Conservation (phyloP, 1,139 yeast species). For the Pichia sp. region DNA sequence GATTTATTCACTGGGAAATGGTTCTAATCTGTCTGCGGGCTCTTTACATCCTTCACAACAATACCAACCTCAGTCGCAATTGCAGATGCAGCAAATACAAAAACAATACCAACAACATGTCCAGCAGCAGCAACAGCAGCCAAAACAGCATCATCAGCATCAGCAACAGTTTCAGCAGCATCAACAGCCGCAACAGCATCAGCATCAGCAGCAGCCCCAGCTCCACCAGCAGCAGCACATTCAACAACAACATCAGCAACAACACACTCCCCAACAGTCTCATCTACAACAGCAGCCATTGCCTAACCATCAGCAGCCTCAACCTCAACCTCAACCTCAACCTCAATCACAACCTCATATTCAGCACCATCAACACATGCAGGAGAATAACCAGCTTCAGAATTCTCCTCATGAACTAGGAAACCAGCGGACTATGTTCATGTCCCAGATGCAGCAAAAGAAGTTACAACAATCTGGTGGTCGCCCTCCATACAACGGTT, state of each 20-base stretch:
- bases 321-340: background rate
- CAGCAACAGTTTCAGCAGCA: background rate
- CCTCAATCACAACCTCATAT: background rate
- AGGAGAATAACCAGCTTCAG: background rate
- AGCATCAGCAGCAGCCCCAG: slow-evolving; percentile 4
- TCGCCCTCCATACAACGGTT: background rate
- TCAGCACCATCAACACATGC: background rate
- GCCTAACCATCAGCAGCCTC: too few species aligned
- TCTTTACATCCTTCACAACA: slow-evolving; percentile 5
- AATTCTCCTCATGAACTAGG: background rate
- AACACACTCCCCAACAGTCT: background rate
- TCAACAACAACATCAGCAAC: slow-evolving; percentile 12
- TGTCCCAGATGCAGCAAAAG: slow-evolving; percentile 4
- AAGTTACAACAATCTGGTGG: slow-evolving; percentile 4
- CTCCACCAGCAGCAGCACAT: slow-evolving; percentile 24
- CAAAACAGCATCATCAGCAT: slow-evolving; percentile 10
- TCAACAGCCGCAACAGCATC: slow-evolving; percentile 4
- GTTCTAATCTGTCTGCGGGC: background rate
- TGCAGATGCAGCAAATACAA: slow-evolving; percentile 4
- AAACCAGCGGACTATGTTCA: background rate
- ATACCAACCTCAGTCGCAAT: background rate
- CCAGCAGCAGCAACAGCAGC: slow-evolving; percentile 16
- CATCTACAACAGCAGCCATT: too few species aligned
- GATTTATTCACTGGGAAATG: slow-evolving; percentile 5
- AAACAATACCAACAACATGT: background rate